These are phyloP conservation scores for Pestalotiopsis sp. DNA, from an alignment of 2,329 filamentous ascomycete genomes.

Conservation along the genomic window DNA sequence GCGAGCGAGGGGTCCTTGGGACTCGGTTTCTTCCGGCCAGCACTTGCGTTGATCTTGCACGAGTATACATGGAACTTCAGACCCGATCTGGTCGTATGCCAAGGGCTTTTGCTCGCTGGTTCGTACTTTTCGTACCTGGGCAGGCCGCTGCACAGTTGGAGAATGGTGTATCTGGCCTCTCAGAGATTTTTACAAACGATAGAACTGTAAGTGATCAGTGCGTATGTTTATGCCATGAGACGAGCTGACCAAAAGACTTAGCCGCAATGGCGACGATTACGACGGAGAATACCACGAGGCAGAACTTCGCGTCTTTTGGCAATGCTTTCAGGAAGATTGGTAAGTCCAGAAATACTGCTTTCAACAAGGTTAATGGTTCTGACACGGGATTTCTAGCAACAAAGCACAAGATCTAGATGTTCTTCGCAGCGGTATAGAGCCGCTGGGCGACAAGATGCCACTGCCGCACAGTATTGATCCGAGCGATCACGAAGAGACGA, in stretches of 20 bases:
- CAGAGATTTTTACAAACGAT: constrained; percentile 31
- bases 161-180: constrained; percentile 34
- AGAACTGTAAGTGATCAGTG: constrained; percentile 27
- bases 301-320: constrained; percentile 67
- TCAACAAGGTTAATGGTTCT: background rate
- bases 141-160: constrained; percentile 37
- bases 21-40: constrained; percentile 35
- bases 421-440: constrained; percentile 37
- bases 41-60: constrained; percentile 35
- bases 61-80: constrained; percentile 34
- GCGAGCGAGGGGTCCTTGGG: constrained; percentile 30
- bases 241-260: constrained; percentile 15
- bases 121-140: constrained; percentile 38
- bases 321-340: constrained; percentile 73
- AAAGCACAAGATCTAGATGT: constrained; percentile 65
- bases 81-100: constrained; percentile 30
- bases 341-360: constrained; percentile 29
- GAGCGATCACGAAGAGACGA: constrained; percentile 34
- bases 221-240: background rate
- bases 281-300: constrained; percentile 39
- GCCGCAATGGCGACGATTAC: constrained; percentile 19
- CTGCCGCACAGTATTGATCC: constrained; percentile 33
- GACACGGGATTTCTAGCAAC: constrained; percentile 48
- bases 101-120: constrained; percentile 37
- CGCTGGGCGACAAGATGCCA: constrained; percentile 36